Evolutionary conservation across 2,329 filamentous ascomycete species (phyloP), one percentile per base, ranked within the genome.

Genomic region (Aureobasidium uvarum): DNA sequence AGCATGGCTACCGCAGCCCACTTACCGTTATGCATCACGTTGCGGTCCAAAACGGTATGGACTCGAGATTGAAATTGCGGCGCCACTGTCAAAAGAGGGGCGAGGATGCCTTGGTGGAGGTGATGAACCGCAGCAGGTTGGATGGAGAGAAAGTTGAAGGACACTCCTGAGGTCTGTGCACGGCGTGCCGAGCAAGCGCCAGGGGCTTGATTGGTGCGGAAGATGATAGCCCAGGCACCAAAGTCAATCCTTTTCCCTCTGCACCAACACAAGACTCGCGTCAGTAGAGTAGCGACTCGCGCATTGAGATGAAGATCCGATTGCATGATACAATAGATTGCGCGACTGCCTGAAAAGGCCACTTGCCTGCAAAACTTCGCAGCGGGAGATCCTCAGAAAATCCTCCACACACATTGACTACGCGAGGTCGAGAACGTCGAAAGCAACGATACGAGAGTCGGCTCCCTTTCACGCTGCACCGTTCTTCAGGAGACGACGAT

Each of bases 51-150:
- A 62, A 62, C 58, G 58, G 58, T 62, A 54, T 63, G 48, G 60
- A 43, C 48, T 63, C 60, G 48, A 43, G 33, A 41, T 63, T 55
- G 60, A 54, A 63, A 63, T 63, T 63, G n/a, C 60, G 38, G 38
- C 60, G 60, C 60, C 60, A 63, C 60, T 48, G 60, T 52, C 48
- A 46, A 54, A 63, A 63, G 60, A 63, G 60, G 60, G 60, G 60
- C 60, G 48, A 28, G 46, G 25, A 54, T 54, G 48, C 45, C 36
- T 63, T 23, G 60, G 46, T 41, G 60, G 31, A 63, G 18, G 60
- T 52, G 36, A 23, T n/a, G 60, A 63, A 54, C 46, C 43, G 60
- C 48, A 62, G 33, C 33, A 43, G 38, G 48, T 43, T 63, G 54
- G 36, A 31, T 20, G 38, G 25, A 20, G 33, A 25, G 58, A 41